Evolutionary conservation across 352 stramenopile species (phyloP), one percentile per base, ranked within the genome.

Genomic region (Aphanomyces stellatus): DNA sequence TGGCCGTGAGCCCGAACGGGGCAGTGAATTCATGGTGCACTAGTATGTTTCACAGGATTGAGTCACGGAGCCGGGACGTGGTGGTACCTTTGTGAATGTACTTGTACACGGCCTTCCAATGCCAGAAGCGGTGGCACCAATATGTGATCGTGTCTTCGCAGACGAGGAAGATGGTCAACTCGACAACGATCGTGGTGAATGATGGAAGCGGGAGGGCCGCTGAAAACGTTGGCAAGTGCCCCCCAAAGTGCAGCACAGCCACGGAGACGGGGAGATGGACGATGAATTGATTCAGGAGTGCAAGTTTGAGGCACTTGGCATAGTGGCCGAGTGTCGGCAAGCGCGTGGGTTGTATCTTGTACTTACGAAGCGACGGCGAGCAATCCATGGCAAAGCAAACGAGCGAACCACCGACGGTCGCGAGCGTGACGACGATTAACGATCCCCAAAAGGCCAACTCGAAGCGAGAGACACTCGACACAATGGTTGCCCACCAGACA

Each of bases 101-200:
- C 43, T 71, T 71, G 55, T 71, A 71, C 1, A 71, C 62, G 8
- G 22, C 19, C 25, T 71, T 71, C 34, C 41, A 60, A 27, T 71
- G 65, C 59, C 69, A 68, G 24, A 69, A 60, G 10, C 65, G 65
- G 53, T 71, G 65, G 37, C 13, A 19, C 65, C 65, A 71, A 27
- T 71, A 71, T 17, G 69, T 69, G 13, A 28, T 35, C 15, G 22
- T 62, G 53, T 71, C 65, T 40, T 71, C 56, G 41, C 11, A 7
- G 22, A 67, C 19, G 13, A 57, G 25, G 33, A 49, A 67, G 19
- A 41, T 15, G 24, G 57, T 0, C 5, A 55, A 53, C 28, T 67
- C 19, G 10, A 43, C 1, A n/a, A 46, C n/a, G 15, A 67, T 34
- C 10, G 19, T 55, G 5, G 41, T 42, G 13, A 41, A 27, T 5